phyloP scores from a whole-genome alignment of 441 rosid species.

The Manihot esculenta region DNA sequence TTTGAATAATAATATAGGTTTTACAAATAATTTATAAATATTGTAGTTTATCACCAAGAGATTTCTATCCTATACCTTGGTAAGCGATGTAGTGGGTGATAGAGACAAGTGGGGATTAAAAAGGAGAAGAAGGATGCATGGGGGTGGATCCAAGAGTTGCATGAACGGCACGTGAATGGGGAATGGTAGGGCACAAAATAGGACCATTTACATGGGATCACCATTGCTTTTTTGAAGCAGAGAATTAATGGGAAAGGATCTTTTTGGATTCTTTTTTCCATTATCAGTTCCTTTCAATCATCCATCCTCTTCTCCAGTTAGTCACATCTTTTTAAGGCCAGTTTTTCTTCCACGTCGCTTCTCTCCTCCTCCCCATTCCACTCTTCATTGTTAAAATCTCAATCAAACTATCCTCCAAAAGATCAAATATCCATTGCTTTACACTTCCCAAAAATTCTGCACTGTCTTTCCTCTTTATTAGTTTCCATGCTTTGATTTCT shows the following conservation, averaged over 20 bases:
- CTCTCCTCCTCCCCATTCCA: not conserved
- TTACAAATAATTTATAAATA: too few species aligned
- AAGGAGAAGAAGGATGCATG: not conserved
- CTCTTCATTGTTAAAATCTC: too few species aligned
- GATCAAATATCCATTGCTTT: too few species aligned
- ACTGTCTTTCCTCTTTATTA: too few species aligned
- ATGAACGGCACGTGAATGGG: not conserved
- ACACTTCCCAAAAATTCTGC: too few species aligned
- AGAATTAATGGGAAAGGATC: not conserved
- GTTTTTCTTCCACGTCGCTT: not conserved
- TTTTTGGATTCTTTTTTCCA: not conserved
- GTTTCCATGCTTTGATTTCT: too few species aligned
- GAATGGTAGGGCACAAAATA: not conserved
- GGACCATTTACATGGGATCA: slow-evolving; percentile 7
- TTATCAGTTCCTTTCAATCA: slow-evolving; percentile 1
- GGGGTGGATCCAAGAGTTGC: slow-evolving; percentile 6
- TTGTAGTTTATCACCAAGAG: too few species aligned
- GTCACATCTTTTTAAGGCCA: not conserved
- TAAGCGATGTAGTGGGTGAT: too few species aligned
- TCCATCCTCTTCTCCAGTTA: not conserved
- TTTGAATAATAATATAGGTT: too few species aligned
- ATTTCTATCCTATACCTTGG: too few species aligned
- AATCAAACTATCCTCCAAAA: too few species aligned
- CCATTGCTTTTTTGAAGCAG: not conserved
- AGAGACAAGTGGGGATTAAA: too few species aligned